These are phyloP conservation scores for Anisodus acutangulus DNA, from an alignment of 257 asterid species.

Conservation along the genomic window DNA sequence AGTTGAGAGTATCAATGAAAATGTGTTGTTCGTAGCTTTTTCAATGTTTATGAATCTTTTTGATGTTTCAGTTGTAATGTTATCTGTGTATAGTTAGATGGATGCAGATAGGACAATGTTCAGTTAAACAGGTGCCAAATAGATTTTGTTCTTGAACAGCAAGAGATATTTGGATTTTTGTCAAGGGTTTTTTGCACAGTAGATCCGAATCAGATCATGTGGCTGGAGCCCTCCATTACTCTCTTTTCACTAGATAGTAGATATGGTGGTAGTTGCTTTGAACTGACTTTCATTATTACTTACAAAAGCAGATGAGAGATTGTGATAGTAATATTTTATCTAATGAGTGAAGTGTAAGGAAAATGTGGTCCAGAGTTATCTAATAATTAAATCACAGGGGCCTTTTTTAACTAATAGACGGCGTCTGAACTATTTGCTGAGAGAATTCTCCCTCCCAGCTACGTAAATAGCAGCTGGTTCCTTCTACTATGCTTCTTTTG, in stretches of 20 bases:
- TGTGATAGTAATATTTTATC: neutral
- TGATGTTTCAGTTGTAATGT: no score
- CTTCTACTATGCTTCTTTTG: neutral
- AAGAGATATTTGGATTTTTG: no score
- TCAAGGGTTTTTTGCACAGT: neutral
- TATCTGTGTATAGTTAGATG: no score
- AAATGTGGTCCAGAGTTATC: neutral
- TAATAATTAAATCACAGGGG: neutral
- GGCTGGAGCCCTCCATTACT: conserved; percentile 3
- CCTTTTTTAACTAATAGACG: neutral
- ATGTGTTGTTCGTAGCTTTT: no score
- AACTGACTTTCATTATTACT: neutral
- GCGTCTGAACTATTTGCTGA: neutral
- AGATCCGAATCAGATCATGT: neutral
- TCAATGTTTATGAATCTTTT: no score
- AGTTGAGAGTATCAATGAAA: neutral
- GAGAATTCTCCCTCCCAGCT: neutral
- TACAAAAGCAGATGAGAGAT: neutral
- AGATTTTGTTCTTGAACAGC: no score
- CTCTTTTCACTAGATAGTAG: neutral
- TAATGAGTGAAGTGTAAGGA: neutral
- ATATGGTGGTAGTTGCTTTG: neutral
- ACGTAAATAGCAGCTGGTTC: conserved; percentile 8
- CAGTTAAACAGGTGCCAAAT: no score
- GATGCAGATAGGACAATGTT: no score